Evolutionary conservation across 441 rosid species (phyloP).

Genomic region (Euphorbia schlechtendalii): DNA sequence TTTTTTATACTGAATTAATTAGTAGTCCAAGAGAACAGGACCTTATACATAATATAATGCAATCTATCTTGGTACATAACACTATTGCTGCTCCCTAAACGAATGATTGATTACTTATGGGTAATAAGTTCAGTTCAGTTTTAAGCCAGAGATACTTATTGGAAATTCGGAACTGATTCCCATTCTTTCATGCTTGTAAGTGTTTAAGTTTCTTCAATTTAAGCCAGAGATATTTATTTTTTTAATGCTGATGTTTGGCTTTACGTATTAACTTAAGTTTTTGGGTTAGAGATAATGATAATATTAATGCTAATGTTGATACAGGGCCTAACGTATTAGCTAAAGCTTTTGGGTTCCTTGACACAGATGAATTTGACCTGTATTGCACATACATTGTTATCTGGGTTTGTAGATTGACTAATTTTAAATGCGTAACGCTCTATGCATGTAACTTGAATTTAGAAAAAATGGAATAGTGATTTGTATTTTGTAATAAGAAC

Average conservation of each 20-base stretch:
- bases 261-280: no score
- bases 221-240: not conserved
- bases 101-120: no score
- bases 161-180: not conserved
- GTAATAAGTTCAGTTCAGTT: no score
- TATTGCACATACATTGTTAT: not conserved
- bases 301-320: no score
- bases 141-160: no score
- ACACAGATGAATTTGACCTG: not conserved
- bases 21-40: no score
- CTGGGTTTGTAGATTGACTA: not conserved
- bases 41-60: not conserved
- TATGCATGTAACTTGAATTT: not conserved
- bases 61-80: not conserved
- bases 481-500: constrained; percentile 8
- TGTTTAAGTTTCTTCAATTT: not conserved
- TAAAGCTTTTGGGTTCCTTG: no score
- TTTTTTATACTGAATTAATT: no score
- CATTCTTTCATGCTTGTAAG: not conserved
- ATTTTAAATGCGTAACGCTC: not conserved
- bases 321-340: no score
- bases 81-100: not conserved
- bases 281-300: no score
- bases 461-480: not conserved
- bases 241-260: no score